Base-by-base conservation (phyloP, 2,329 filamentous ascomycete species). In the Didymella keratinophila region DNA sequence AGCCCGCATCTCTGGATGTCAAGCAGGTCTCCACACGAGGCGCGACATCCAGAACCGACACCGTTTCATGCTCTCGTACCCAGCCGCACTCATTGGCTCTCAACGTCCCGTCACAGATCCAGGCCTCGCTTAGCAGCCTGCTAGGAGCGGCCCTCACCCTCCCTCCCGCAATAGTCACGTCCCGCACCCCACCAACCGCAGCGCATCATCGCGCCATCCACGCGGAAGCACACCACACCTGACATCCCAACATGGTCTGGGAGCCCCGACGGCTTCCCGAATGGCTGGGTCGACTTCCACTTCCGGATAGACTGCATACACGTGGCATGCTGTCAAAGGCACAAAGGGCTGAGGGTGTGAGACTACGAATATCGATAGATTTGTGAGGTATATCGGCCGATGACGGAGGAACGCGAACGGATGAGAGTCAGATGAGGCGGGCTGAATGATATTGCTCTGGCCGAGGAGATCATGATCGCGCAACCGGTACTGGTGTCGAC, bases 241-340 rank as follows among this genome's bases (percentile, higher is more conserved):
- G 34, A 46, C 12, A 55, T 53, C 21, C 23, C 41, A 43, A 27
- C 21, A 16, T 21, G 21, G 41, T n/a, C 14, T 27, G 21, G 4
- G 21, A n/a, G 23, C 14, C 59, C 65, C 62, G 52, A 45, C 41
- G 58, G 52, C 11, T 20, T 21, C 16, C 36, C 36, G 6, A 16
- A 10, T 20, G 36, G 52, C 32, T 52, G 59, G 50, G 3, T 27
- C n/a, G 34, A 52, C 54, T 58, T 58, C 59, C 64, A 61, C 63
- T 60, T 67, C 49, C 52, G 45, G 50, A 36, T 56, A 36, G 52
- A 36, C 37, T 42, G 65, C 58, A 67, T 75, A 76, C 70, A 77
- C 74, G 74, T 77, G 74, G 71, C 74, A 67, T n/a, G 60, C 67
- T 57, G 59, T 70, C 56, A 69, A 63, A 76, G 71, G 73, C 53